These are phyloP conservation scores for Caloboletus firmus DNA, from an alignment of 1,284 basidiomycete genomes.

Conservation along the genomic window DNA sequence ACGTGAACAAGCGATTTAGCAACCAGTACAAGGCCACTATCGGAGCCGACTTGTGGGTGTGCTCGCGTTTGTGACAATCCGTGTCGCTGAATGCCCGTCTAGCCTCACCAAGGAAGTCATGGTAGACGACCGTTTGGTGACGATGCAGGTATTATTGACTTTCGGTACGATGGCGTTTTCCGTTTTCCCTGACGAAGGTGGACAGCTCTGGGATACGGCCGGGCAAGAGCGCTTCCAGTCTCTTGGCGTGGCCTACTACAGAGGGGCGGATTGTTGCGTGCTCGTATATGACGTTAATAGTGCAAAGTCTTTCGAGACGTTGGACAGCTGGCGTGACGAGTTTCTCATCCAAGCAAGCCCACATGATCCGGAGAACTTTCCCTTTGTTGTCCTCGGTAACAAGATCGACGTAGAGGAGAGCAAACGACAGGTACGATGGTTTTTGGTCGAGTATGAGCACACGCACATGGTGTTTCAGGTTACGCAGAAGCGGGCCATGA, in stretches of 20 bases:
- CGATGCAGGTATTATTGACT: constrained; percentile 82
- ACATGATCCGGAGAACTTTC: constrained; percentile 98
- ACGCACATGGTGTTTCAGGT: constrained; percentile 53
- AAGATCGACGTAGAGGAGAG: constrained; percentile 99
- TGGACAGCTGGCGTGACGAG: constrained; percentile 97
- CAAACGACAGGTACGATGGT: constrained; percentile 83
- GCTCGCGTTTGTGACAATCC: constrained; percentile 10
- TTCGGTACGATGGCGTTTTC: not conserved
- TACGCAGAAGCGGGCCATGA: constrained; percentile 99
- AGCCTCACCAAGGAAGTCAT: constrained; percentile 98
- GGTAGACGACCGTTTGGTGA: constrained; percentile 97
- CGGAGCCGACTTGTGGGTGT: constrained; percentile 82
- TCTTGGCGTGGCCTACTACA: constrained; percentile 97
- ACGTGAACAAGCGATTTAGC: constrained; percentile 99
- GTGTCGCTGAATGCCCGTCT: constrained; percentile 18
- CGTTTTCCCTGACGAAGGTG: constrained; percentile 8
- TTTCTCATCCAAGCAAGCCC: constrained; percentile 98
- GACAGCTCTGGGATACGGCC: constrained; percentile 96
- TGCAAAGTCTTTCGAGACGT: constrained; percentile 96
- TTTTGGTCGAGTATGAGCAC: not conserved
- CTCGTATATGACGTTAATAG: constrained; percentile 99
- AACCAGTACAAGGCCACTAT: constrained; percentile 99
- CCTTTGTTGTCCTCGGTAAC: constrained; percentile 98
- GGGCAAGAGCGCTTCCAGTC: constrained; percentile 99
- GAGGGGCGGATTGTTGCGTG: constrained; percentile 99